These are phyloP conservation scores for Penicillium sp. DNA, from an alignment of 2,329 filamentous ascomycete species.

Conservation along the genomic window DNA sequence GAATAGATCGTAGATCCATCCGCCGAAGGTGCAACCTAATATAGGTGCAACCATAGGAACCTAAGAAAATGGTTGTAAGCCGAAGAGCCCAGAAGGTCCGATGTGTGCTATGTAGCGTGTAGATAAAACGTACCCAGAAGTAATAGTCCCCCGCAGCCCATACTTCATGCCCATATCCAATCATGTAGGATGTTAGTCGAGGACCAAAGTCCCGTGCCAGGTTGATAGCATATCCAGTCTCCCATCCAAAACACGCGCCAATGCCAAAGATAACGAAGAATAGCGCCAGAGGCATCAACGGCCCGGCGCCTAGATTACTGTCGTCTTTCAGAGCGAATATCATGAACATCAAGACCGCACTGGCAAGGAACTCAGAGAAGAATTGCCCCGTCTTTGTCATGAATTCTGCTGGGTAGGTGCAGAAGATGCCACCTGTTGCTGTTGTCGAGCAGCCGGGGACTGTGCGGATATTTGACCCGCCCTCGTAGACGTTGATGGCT, in stretches of 20 bases:
- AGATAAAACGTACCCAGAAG: slow-evolving; percentile 59
- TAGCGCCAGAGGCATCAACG: slow-evolving; percentile 59
- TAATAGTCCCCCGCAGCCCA: slow-evolving; percentile 69
- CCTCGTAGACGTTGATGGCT: slow-evolving; percentile 65
- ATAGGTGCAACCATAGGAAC: slow-evolving; percentile 73
- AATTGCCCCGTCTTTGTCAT: slow-evolving; percentile 67
- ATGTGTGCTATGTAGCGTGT: neutral
- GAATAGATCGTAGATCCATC: slow-evolving; percentile 66
- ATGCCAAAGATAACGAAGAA: slow-evolving; percentile 75
- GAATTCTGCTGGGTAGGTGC: slow-evolving; percentile 64
- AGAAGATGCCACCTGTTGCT: slow-evolving; percentile 69
- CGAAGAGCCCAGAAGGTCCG: neutral
- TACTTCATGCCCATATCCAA: slow-evolving; percentile 67
- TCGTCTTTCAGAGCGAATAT: slow-evolving; percentile 66
- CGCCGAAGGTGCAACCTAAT: slow-evolving; percentile 62
- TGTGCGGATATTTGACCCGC: slow-evolving; percentile 58
- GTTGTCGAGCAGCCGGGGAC: slow-evolving; percentile 57
- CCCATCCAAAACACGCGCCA: slow-evolving; percentile 71
- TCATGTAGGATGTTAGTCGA: slow-evolving; percentile 62
- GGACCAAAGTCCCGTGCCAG: slow-evolving; percentile 71
- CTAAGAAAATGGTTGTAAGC: slow-evolving; percentile 37
- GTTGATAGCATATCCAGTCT: slow-evolving; percentile 76
- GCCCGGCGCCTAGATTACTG: slow-evolving; percentile 53
- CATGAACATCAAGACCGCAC: slow-evolving; percentile 66
- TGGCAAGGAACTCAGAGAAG: slow-evolving; percentile 70